Evolutionary conservation across 176 grass and related monocot genomes (phyloP).

Genomic region (Dendrocalamus sinicus): DNA sequence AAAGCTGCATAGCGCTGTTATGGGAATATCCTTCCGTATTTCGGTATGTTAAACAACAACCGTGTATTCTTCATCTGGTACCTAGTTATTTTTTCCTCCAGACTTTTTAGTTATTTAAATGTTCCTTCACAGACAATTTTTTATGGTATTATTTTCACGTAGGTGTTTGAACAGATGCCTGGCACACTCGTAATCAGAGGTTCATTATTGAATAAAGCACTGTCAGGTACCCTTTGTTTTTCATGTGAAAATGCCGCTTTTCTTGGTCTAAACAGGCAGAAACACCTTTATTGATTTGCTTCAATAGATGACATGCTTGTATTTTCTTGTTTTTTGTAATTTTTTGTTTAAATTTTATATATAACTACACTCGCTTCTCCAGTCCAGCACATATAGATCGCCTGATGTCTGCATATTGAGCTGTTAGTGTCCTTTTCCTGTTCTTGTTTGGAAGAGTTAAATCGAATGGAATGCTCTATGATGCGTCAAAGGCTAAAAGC

Average conservation of each 20-base stretch:
- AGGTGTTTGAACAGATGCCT: constrained; percentile 98
- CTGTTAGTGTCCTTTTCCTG: constrained; percentile 13
- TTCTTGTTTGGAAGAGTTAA: constrained; percentile 5
- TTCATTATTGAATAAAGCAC: constrained; percentile 69
- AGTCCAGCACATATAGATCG: background rate
- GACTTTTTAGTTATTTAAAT: background rate
- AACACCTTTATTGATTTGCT: constrained; percentile 33
- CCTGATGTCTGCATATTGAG: constrained; percentile 1
- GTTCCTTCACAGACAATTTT: background rate
- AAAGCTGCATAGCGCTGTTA: constrained; percentile 33
- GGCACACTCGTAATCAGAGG: constrained; percentile 78
- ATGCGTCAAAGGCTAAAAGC: background rate
- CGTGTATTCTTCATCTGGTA: background rate
- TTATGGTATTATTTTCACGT: background rate
- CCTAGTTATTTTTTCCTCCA: background rate
- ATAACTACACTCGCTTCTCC: background rate
- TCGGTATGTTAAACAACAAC: constrained; percentile 47
- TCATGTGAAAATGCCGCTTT: constrained; percentile 1
- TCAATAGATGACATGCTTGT: constrained; percentile 6
- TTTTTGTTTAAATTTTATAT: constrained; percentile 26
- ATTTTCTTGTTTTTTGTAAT: background rate
- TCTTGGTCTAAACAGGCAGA: background rate
- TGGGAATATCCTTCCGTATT: constrained; percentile 63
- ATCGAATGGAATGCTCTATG: background rate
- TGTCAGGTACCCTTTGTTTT: constrained; percentile 58